phyloP scores from a whole-genome alignment of 78 protist species.

The Tieghemostelium lacteum region DNA sequence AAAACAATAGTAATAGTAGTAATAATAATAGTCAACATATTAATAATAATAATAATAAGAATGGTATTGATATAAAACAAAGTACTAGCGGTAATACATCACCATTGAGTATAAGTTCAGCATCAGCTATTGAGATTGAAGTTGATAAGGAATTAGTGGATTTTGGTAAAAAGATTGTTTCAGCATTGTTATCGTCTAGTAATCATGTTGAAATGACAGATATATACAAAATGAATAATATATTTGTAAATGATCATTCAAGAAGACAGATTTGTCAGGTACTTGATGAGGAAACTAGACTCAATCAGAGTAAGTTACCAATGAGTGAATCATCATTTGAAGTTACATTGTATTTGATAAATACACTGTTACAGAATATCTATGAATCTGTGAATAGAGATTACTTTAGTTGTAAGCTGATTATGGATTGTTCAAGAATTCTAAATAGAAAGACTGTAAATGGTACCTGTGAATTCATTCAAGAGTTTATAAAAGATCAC shows the following conservation, averaged over 20 bases:
- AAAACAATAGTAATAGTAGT: background rate
- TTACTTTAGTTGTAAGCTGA: slow-evolving; percentile 49
- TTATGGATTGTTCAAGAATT: slow-evolving; percentile 64
- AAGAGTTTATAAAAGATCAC: slow-evolving; percentile 77
- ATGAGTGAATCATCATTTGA: slow-evolving; percentile 75
- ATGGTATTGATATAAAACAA: too few species aligned
- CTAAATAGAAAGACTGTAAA: slow-evolving; percentile 45
- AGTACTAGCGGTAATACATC: background rate
- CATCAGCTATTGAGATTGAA: background rate
- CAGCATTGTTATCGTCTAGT: slow-evolving; percentile 63
- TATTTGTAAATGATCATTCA: slow-evolving; percentile 28
- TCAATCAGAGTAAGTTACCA: slow-evolving; percentile 68
- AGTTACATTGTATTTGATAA: slow-evolving; percentile 42
- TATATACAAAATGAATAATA: slow-evolving; percentile 57
- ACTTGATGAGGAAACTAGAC: slow-evolving; percentile 55
- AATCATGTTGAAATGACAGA: slow-evolving; percentile 77
- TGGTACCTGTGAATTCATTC: slow-evolving; percentile 64
- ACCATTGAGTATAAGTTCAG: background rate
- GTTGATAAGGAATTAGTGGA: slow-evolving; percentile 54
- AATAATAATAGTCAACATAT: slow-evolving; percentile 22
- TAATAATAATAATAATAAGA: slow-evolving; percentile 23
- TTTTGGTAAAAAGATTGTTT: slow-evolving; percentile 68
- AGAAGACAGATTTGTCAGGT: slow-evolving; percentile 57
- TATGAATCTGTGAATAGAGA: slow-evolving; percentile 44
- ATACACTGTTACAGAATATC: slow-evolving; percentile 42